phyloP scores from a whole-genome alignment of 2,329 filamentous ascomycete species.

The Fusarium sp. region DNA sequence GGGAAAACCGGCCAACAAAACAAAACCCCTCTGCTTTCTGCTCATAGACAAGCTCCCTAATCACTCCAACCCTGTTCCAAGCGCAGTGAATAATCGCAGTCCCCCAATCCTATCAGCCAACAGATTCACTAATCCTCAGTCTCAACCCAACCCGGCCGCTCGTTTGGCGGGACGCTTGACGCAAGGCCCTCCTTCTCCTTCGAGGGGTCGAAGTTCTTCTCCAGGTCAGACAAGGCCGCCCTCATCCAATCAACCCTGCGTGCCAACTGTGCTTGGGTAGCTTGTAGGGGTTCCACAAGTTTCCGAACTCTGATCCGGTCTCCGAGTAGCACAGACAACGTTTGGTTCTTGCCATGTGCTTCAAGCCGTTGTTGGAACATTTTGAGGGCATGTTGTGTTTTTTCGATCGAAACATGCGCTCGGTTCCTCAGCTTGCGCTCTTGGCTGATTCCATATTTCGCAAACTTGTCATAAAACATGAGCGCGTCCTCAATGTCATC shows the following conservation, averaged over 20 bases:
- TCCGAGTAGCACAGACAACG: neutral
- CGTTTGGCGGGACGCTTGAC: neutral
- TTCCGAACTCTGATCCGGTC: neutral
- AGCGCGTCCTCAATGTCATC: neutral
- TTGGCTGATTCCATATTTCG: neutral
- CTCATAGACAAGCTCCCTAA: too few species aligned
- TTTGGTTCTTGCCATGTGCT: neutral
- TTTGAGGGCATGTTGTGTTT: accelerated
- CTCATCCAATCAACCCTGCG: neutral
- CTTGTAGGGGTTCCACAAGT: neutral
- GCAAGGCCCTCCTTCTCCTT: neutral
- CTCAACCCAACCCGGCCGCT: neutral
- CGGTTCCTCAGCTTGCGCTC: neutral
- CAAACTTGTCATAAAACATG: neutral
- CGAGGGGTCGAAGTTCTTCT: neutral
- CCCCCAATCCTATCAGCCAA: too few species aligned
- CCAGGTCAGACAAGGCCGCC: neutral
- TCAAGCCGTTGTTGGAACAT: neutral
- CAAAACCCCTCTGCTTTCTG: too few species aligned
- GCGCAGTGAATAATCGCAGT: too few species aligned
- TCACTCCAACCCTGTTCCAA: too few species aligned
- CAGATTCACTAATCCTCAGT: neutral
- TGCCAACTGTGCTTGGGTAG: neutral
- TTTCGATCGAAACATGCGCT: neutral
- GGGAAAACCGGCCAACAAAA: too few species aligned